Percentiles rank a stretch among this genome's conserved stretches.
Conservation (phyloP, 306 rosid species). For the Fragaria nilgerrensis region DNA sequence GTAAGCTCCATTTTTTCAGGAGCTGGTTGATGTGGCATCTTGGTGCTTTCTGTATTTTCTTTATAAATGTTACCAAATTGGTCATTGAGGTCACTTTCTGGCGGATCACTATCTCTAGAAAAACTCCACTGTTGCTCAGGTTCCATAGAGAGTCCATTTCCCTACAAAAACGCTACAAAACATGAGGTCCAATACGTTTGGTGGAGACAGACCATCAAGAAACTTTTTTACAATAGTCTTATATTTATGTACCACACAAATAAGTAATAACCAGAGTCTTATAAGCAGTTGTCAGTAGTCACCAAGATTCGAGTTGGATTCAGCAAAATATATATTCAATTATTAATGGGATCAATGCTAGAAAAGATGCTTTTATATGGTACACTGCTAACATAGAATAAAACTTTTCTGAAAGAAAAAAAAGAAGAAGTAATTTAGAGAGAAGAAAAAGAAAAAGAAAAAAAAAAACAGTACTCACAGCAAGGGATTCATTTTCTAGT, state of each 20-base stretch:
- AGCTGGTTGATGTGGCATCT: conserved; percentile 27
- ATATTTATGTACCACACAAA: neutral
- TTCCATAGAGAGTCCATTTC: conserved; percentile 30
- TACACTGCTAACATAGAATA: neutral
- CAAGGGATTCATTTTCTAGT: conserved; percentile 28
- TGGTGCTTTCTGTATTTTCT: conserved; percentile 21
- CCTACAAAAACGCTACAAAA: conserved; percentile 28
- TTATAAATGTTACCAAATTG: conserved; percentile 24
- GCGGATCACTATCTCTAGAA: conserved; percentile 5
- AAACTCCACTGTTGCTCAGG: conserved; percentile 38
- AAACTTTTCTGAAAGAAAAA: too few species aligned
- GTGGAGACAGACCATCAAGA: neutral
- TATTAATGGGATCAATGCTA: too few species aligned
- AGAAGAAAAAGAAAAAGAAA: neutral
- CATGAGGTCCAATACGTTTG: neutral
- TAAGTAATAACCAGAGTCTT: neutral
- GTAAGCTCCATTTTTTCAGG: conserved; percentile 31
- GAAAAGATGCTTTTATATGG: neutral
- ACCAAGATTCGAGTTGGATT: neutral
- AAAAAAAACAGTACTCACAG: conserved; percentile 38
- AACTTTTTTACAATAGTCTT: too few species aligned
- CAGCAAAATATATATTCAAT: neutral
- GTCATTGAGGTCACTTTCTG: conserved; percentile 26
- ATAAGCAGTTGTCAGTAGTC: neutral
- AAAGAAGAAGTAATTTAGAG: neutral